A percentile compares a stretch with the other conserved stretches of the same genome.
phyloP scores from a whole-genome alignment of 495 filamentous ascomycete species.

The Filosporella fistucella region DNA sequence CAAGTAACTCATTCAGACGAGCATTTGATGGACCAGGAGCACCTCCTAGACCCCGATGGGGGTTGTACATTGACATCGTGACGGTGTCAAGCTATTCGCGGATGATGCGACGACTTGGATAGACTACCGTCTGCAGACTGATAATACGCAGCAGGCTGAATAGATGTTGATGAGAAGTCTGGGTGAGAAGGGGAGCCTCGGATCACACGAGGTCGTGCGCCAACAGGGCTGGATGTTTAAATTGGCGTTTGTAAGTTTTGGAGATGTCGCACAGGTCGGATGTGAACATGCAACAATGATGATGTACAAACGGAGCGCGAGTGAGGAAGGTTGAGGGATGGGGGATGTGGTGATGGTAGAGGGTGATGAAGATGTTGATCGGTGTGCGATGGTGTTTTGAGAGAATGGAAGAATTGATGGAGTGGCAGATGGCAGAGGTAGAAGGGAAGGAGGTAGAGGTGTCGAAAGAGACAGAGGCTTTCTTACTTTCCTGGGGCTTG shows the following conservation, averaged over 20 bases:
- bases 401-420: no score
- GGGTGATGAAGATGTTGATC: no score
- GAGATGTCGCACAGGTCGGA: not conserved
- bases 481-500: not conserved
- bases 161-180: not conserved
- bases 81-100: not conserved
- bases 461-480: not conserved
- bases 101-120: not conserved
- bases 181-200: not conserved
- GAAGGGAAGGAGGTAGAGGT: not conserved
- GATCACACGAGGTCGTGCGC: not conserved
- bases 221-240: not conserved
- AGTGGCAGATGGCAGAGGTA: not conserved
- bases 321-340: no score
- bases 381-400: no score
- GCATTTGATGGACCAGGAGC: constrained; percentile 50
- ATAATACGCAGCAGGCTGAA: not conserved
- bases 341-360: no score
- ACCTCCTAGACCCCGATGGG: constrained; percentile 79
- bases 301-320: no score
- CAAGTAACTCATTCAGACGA: constrained; percentile 85
- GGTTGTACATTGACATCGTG: constrained; percentile 79
- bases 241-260: not conserved
- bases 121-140: not conserved
- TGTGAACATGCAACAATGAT: not conserved